Evolutionary conservation across 805 yeast genomes (phyloP), one percentile per base, ranked within the genome.

Genomic region (Candida nanaspora): DNA sequence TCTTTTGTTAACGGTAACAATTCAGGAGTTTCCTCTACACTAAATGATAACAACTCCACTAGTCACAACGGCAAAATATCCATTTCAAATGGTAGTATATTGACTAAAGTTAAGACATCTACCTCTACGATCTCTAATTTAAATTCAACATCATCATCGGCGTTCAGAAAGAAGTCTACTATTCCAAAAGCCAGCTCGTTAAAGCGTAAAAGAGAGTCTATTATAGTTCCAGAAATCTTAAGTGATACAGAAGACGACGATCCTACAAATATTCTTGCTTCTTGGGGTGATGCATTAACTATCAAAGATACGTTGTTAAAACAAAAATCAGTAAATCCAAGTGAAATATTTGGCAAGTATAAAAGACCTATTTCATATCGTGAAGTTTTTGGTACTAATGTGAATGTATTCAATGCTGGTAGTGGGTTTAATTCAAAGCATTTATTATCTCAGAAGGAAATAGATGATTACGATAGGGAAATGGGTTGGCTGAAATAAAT

Each of bases 211-310:
- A n/a, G n/a, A n/a, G n/a, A n/a, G n/a, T n/a, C n/a, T n/a, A n/a
- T n/a, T n/a, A n/a, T n/a, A n/a, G n/a, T n/a, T 3, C 34, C 45
- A 43, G 61, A 55, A 10, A 48, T 51, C 14, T 35, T 34, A 20
- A 52, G 59, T 4, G 59, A 55, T 33, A 48, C 42, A 13, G 56
- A 52, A 25, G 51, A 50, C 15, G 57, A 46, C 7, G 46, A 45
- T 8, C 32, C 42, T 2, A 25, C 43, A 8, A 46, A 43, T 30
- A 45, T 41, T 29, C 39, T 55, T 32, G 57, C 60, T 2, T 46
- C 45, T 1, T 56, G 61, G 61, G 61, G 56, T 4, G 21, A 47
- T 18, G 33, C 29, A 4, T 42, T n/a, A 21, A 22, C 28, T 2
- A 45, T 57, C 19, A 44, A 46, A 26, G 42, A 44, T 28, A 48